phyloP scores from a whole-genome alignment of 768 basidiomycete species.

The Lactarius sp. region DNA sequence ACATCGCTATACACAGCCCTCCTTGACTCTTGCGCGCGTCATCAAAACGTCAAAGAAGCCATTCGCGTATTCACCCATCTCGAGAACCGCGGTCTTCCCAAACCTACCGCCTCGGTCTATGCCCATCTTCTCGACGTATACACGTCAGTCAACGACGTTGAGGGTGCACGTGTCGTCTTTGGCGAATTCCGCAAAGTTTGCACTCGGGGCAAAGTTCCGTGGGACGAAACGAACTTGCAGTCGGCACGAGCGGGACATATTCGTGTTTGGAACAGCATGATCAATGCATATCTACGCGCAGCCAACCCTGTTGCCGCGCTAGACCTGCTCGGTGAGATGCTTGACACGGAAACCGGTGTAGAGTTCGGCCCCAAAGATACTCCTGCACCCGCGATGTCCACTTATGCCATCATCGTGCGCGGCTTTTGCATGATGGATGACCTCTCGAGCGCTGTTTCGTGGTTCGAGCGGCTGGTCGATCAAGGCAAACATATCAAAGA shows the following conservation, averaged over 20 bases:
- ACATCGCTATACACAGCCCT: conserved; percentile 46
- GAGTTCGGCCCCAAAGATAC: conserved; percentile 38
- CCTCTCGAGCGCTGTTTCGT: conserved; percentile 54
- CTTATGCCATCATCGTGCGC: conserved; percentile 57
- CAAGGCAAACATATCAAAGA: conserved; percentile 35
- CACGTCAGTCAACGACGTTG: conserved; percentile 45
- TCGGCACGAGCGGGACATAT: conserved; percentile 36
- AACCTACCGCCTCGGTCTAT: conserved; percentile 40
- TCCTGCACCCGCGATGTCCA: conserved; percentile 56
- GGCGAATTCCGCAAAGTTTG: conserved; percentile 48
- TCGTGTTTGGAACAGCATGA: conserved; percentile 69
- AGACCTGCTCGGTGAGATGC: conserved; percentile 64
- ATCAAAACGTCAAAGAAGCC: conserved; percentile 54
- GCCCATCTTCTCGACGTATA: conserved; percentile 56
- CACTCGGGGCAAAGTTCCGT: conserved; percentile 36
- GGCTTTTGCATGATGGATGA: conserved; percentile 66
- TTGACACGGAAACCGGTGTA: conserved; percentile 40
- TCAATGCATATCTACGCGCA: conserved; percentile 63
- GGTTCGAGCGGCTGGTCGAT: conserved; percentile 63
- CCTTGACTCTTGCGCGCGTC: conserved; percentile 55
- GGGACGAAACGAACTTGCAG: conserved; percentile 28
- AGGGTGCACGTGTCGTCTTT: conserved; percentile 56
- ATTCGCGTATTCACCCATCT: conserved; percentile 61
- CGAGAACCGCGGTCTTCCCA: conserved; percentile 39
- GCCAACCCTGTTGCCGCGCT: conserved; percentile 61